A percentile compares a stretch with the other conserved stretches of the same genome.
Conservation (phyloP, 2,329 filamentous ascomycete genomes). For the Remersonia thermophila region DNA sequence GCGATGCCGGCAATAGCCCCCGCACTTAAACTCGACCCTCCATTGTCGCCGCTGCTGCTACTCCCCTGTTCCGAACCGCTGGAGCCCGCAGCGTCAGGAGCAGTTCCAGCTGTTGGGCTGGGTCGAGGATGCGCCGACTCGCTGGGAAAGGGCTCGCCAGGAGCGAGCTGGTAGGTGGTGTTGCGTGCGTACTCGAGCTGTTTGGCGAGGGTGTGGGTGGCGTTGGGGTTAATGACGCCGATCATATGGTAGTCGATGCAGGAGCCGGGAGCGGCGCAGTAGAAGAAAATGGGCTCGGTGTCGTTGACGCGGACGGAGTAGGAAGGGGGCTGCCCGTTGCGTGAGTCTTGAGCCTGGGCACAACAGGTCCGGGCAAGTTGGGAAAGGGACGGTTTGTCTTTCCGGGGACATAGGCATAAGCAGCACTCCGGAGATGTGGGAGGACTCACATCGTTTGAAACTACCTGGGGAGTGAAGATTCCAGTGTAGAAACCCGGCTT, state of each 20-base stretch:
- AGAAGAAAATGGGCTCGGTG: constrained; percentile 54
- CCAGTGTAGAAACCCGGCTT: constrained; percentile 43
- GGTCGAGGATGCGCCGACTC: constrained; percentile 24
- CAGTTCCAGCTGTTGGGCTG: constrained; percentile 6
- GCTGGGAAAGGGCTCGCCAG: constrained; percentile 41
- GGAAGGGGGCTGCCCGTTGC: constrained; percentile 27
- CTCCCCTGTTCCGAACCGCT: no score
- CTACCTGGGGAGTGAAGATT: constrained; percentile 31
- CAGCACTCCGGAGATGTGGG: no score
- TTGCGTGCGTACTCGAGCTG: constrained; percentile 36
- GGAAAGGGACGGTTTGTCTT: constrained; percentile 1
- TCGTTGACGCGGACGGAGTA: constrained; percentile 41
- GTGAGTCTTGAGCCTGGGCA: no score
- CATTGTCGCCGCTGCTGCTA: constrained; percentile 4
- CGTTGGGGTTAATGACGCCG: constrained; percentile 59
- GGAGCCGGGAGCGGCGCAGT: constrained; percentile 54
- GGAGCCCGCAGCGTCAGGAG: no score
- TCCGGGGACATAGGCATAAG: no score
- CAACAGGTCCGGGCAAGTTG: no score
- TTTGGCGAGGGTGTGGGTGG: constrained; percentile 32
- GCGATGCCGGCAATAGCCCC: constrained; percentile 50
- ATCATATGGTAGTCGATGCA: constrained; percentile 59
- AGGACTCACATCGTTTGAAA: constrained; percentile 32
- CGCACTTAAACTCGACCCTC: constrained; percentile 13
- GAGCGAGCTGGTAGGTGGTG: constrained; percentile 40